These are phyloP conservation scores for Carex scoparia DNA, from an alignment of 176 grass and related monocot species.

Conservation along the genomic window DNA sequence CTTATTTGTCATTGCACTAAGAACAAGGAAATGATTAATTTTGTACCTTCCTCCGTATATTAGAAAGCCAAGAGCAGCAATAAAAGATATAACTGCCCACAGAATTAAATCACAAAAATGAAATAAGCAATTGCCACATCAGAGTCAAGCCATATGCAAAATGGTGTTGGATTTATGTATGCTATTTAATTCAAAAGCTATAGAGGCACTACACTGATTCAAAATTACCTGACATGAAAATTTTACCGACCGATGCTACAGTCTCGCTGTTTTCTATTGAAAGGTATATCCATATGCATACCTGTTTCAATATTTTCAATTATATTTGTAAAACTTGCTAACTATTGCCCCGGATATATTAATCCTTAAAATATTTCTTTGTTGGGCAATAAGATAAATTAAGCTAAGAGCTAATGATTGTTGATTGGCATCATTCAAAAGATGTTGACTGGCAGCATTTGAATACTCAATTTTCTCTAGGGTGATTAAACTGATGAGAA, in stretches of 20 bases:
- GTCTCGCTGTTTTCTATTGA: slow-evolving; percentile 47
- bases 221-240: slow-evolving; percentile 72
- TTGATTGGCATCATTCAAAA: background rate
- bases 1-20: background rate
- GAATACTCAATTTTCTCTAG: background rate
- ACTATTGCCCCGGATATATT: background rate
- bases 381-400: background rate
- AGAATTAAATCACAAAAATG: slow-evolving; percentile 18
- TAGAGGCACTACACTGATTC: background rate
- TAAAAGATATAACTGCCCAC: slow-evolving; percentile 66
- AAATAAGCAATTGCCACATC: background rate
- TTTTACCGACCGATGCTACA: slow-evolving; percentile 48
- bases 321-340: background rate
- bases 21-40: background rate
- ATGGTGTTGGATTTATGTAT: background rate
- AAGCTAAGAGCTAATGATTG: background rate
- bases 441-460: background rate
- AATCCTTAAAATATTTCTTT: background rate
- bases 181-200: slow-evolving; percentile 6
- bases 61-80: slow-evolving; percentile 67
- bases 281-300: slow-evolving; percentile 82
- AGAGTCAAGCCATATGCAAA: background rate
- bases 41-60: slow-evolving; percentile 86
- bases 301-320: slow-evolving; percentile 29
- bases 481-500: background rate